A percentile compares a stretch with the other conserved stretches of the same genome.
Conservation (phyloP, 768 basidiomycete species). For the Suillus ampliporus region DNA sequence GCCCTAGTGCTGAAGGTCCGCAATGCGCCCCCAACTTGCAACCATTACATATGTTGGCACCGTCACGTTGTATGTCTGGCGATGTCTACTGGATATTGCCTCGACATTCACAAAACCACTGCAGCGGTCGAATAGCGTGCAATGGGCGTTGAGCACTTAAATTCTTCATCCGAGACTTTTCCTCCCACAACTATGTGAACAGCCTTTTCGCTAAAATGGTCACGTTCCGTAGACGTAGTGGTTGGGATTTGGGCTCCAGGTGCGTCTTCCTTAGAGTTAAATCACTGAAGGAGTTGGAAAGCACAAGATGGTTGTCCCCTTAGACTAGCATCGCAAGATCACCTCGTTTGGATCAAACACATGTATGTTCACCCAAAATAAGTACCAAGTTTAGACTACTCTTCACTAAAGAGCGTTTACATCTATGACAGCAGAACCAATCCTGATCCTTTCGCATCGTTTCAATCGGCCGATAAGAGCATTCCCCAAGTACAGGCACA, state of each 20-base stretch:
- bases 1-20: neutral
- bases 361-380: neutral
- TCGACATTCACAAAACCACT: neutral
- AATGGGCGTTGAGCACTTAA: neutral
- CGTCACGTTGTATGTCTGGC: neutral
- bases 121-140: neutral
- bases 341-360: neutral
- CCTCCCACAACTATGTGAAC: neutral
- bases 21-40: neutral
- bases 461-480: slow-evolving; percentile 70
- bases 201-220: neutral
- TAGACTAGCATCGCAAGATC: neutral
- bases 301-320: neutral
- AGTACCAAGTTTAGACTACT: neutral
- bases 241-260: neutral
- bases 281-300: neutral
- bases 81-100: too few species aligned
- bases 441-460: slow-evolving; percentile 58
- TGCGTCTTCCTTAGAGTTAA: neutral
- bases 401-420: too few species aligned
- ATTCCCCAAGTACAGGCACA: slow-evolving; percentile 43
- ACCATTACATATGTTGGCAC: neutral
- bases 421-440: slow-evolving; percentile 27
- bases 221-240: neutral
- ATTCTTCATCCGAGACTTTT: neutral